These are phyloP conservation scores for Pseudopyrenochaeta lycopersici DNA, from an alignment of 2,329 filamentous ascomycete species.

Conservation along the genomic window DNA sequence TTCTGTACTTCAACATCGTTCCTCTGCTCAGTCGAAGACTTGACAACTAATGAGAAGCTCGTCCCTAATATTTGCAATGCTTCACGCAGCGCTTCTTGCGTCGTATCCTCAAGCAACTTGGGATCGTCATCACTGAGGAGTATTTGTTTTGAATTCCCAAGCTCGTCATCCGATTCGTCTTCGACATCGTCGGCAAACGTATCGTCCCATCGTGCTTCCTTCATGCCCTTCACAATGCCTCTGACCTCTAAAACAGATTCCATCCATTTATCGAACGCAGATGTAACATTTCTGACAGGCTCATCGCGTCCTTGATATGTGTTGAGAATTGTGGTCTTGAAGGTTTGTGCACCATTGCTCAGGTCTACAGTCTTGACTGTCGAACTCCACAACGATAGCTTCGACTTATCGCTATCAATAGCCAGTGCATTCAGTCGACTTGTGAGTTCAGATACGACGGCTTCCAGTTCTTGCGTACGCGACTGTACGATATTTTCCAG, in stretches of 20 bases:
- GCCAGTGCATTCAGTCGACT: conserved; percentile 68
- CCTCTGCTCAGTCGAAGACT: conserved; percentile 54
- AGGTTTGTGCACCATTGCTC: conserved; percentile 69
- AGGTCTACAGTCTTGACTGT: conserved; percentile 72
- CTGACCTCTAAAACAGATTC: conserved; percentile 74
- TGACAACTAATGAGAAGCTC: conserved; percentile 63
- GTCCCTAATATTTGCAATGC: conserved; percentile 68
- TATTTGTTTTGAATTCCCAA: conserved; percentile 71
- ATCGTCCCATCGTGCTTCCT: conserved; percentile 77
- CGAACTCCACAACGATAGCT: conserved; percentile 72
- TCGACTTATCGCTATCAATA: conserved; percentile 51
- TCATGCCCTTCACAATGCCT: conserved; percentile 70
- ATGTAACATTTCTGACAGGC: conserved; percentile 68
- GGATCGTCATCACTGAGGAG: conserved; percentile 78
- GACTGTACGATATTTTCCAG: conserved; percentile 69
- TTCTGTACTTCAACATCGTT: conserved; percentile 51
- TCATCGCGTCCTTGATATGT: conserved; percentile 77
- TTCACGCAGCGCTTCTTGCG: conserved; percentile 64
- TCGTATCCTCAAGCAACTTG: conserved; percentile 66
- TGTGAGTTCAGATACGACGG: conserved; percentile 71
- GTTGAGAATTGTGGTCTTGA: conserved; percentile 74
- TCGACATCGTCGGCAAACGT: conserved; percentile 78
- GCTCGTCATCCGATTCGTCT: conserved; percentile 74
- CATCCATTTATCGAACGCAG: conserved; percentile 76
- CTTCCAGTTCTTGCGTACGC: conserved; percentile 70